Base-by-base conservation (phyloP, 768 basidiomycete genomes). In the Mrakia gelida region DNA sequence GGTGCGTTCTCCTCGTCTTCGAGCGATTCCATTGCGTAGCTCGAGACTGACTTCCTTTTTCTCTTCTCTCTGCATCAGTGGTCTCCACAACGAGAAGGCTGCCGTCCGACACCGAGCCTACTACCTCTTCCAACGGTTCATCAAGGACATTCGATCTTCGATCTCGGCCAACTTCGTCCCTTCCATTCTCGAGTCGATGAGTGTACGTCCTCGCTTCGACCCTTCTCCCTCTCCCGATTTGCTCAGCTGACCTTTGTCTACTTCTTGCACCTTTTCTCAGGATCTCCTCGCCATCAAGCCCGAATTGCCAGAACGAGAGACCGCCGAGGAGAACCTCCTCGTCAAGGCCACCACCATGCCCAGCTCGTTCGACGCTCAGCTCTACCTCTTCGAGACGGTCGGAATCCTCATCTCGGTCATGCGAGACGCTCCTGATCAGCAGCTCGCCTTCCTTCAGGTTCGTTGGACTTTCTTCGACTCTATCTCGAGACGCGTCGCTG, bases 101-200 rank as follows among this genome's bases (percentile, higher is more conserved):
- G 87, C 87, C 21, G 89, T 92, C 79, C 90, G 92, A 52, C 88
- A 91, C 4, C 89, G 97, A 68, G 87, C 92, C 62, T 97, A 90
- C 85, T 98, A 99, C 84, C 90, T 98, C 71, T 97, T 97, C 86
- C 88, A 93, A 82, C 90, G 91, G 70, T 98, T 98, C 84, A 91
- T 98, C 85, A 90, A 91, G 84, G 93, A 96, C 82, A 86, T 89
- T 76, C 88, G 89, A 78, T 89, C 88, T 80, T 93, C 95, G 80
- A 89, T 98, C 74, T 89, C 92, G 0, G 85, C 87, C 11, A 89
- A 91, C 30, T 87, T 97, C 79, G 88, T 91, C 21, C 86, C 88
- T 26, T 89, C 86, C 26, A 89, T 98, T 77, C 87, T 96, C 52
- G 88, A 83, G 10, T 82, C 83, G 45, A 84, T 86, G 81, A 84